Evolutionary conservation across 106 monocot genomes (phyloP), one percentile per base, ranked within the genome.

Genomic region (Amphibolis antarctica): DNA sequence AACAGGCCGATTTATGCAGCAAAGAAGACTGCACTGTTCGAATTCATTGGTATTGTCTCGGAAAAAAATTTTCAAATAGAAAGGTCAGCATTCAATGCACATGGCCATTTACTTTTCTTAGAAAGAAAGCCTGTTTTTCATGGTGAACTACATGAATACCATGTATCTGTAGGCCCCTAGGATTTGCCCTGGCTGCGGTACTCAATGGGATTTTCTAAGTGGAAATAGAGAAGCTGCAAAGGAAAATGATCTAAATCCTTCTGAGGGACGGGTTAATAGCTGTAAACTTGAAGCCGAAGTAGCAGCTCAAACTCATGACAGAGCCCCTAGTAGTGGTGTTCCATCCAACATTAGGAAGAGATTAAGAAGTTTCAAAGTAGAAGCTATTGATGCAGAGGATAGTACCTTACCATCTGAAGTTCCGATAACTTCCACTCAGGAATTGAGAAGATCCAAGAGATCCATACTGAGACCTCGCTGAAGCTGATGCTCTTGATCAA

Each of bases 21-120:
- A 91, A 87, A 26, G 80, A 80, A 70, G 80, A 69, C 9, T 98
- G 96, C 70, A 26, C 65, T 44, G 69, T 91, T 14, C 70, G 87
- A 49, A 84, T 91, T 21, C 96, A 98, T 60, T 44, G 46, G 31
- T 98, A 98, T 43, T 98, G 91, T 63, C 62, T 87, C 28, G 73
- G 80, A 77, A 81, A 93, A 80, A 98, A 81, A 76, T 80, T 86
- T 69, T 77, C 74, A 5, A 55, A 62, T n/a, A 56, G 50, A n/a
- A 94, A 80, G 80, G 86, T 84, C 5, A 11, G 29, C 4, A 6
- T 24, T 18, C 10, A 15, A 36, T 13, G 20, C 52, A 11, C 28
- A 17, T 57, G 51, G 15, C 15, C 57, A 28, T 57, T 26, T 57
- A 5, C 18, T 26, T 28, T 26, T 57, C 12, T 28, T 9, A 26